Evolutionary conservation across 2,329 filamentous ascomycete species (phyloP).

Genomic region (Grosmannia clavigera): DNA sequence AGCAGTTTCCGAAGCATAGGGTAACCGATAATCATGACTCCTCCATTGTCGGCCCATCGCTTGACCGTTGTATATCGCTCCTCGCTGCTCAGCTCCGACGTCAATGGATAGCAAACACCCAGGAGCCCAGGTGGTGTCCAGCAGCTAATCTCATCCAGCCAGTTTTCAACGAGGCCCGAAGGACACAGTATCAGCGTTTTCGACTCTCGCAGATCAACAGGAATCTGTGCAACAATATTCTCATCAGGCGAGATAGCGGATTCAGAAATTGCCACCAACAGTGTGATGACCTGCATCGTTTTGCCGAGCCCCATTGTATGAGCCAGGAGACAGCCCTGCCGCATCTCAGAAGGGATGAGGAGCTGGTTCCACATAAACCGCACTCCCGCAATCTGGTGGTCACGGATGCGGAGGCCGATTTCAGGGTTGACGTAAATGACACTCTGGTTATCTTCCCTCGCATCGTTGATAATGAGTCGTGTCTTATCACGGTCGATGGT

Average conservation of each 20-base stretch:
- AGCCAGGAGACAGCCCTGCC: conserved; percentile 68
- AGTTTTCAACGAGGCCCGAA: conserved; percentile 64
- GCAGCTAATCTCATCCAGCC: conserved; percentile 60
- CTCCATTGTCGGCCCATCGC: conserved; percentile 49
- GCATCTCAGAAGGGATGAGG: conserved; percentile 42
- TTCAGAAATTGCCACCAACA: conserved; percentile 64
- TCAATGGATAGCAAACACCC: conserved; percentile 44
- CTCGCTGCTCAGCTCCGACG: conserved; percentile 21
- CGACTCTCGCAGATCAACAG: conserved; percentile 45
- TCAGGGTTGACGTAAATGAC: conserved; percentile 51
- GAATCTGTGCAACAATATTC: conserved; percentile 52
- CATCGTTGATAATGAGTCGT: conserved; percentile 53
- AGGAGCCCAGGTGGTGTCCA: conserved; percentile 52
- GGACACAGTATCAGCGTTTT: conserved; percentile 67
- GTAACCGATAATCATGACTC: conserved; percentile 69
- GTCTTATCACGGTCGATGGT: conserved; percentile 31
- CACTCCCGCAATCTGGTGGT: conserved; percentile 70
- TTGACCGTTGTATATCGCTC: conserved; percentile 34
- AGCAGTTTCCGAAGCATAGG: conserved; percentile 43
- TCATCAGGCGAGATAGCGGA: conserved; percentile 47
- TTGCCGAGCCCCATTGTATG: conserved; percentile 91
- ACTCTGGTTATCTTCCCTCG: conserved; percentile 45
- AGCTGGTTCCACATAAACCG: conserved; percentile 85
- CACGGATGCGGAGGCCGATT: conserved; percentile 57
- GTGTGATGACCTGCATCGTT: conserved; percentile 79